Base-by-base conservation (phyloP, 441 rosid species). In the Hura crepitans region DNA sequence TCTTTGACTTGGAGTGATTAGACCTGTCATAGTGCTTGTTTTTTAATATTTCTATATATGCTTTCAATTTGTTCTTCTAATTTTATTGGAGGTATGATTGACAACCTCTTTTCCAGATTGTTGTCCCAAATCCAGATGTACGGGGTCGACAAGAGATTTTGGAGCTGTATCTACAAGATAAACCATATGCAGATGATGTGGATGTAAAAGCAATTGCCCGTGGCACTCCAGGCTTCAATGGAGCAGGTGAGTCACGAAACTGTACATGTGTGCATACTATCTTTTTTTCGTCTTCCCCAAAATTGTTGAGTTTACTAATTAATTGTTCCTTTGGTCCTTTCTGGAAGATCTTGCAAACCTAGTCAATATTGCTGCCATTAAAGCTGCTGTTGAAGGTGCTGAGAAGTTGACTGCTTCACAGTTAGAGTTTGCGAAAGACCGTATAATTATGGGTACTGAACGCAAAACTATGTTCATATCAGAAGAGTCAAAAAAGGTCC, bases 141-240 rank as follows among this genome's bases (percentile, higher is more conserved):
- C 84, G 86, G 64, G 97, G 97, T 57, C 91, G 97, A 69, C 96
- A 89, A 78, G 97, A 94, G 86, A 94, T 91, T 81, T 87, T 94
- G 83, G 97, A 94, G 81, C 92, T 94, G 47, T 94, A 94, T 78
- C 84, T 94, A 65, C 89, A 87, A 76, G 97, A 92, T 72, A 95
- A 95, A 80, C 97, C 99, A 70, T 75, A 90, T 84, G 84, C 91
- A 35, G 95, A 90, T 46, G 87, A 90, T 64, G 90, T 94, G 47
- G 99, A 94, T 85, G 86, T 87, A 66, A 89, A 88, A 81, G 83
- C 97, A 68, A 89, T 95, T 83, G 97, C 99, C 74, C 89, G 97
- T 66, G 99, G 97, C 72, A 95, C 99, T 54, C 97, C 99, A 18
- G 97, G 98, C 70, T 95, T 95, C 75, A 95, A 92, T 78, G 99